These are phyloP conservation scores for Sphaerosporella brunnea DNA, from an alignment of 495 filamentous ascomycete genomes.

Conservation along the genomic window DNA sequence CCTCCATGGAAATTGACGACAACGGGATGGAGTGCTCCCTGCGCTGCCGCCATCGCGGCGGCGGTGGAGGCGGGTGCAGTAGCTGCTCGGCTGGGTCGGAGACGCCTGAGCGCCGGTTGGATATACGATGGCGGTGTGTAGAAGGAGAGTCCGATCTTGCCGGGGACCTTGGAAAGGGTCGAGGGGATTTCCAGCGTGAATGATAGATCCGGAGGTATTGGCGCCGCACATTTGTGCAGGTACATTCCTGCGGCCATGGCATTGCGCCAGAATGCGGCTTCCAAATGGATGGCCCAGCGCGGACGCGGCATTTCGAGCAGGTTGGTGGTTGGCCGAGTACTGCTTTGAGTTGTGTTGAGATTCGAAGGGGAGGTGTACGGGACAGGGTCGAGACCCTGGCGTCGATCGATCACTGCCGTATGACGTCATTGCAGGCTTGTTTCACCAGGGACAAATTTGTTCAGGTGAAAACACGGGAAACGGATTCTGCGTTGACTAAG, in stretches of 20 bases:
- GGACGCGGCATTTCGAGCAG: conserved; percentile 31
- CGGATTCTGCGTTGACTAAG: no score
- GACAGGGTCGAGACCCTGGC: no score
- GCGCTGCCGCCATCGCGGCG: neutral
- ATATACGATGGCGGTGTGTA: conserved; percentile 53
- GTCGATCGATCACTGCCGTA: no score
- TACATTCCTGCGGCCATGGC: conserved; percentile 67
- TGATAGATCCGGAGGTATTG: conserved; percentile 45
- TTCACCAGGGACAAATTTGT: no score
- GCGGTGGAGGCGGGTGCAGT: neutral
- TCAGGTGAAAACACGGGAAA: no score
- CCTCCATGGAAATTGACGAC: conserved; percentile 66
- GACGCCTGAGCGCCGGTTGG: conserved; percentile 13
- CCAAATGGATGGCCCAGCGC: conserved; percentile 50
- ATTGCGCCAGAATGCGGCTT: conserved; percentile 58
- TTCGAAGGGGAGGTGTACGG: no score
- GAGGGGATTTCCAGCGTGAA: conserved; percentile 48
- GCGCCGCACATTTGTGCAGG: conserved; percentile 50
- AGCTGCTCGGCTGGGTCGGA: neutral
- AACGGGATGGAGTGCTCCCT: no score
- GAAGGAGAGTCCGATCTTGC: conserved; percentile 53
- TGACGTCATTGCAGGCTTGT: no score
- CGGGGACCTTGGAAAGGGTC: conserved; percentile 37
- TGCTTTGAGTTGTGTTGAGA: neutral
- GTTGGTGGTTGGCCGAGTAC: no score